Conservation (phyloP, 2,329 filamentous ascomycete species). For the Fonsecaea monophora region DNA sequence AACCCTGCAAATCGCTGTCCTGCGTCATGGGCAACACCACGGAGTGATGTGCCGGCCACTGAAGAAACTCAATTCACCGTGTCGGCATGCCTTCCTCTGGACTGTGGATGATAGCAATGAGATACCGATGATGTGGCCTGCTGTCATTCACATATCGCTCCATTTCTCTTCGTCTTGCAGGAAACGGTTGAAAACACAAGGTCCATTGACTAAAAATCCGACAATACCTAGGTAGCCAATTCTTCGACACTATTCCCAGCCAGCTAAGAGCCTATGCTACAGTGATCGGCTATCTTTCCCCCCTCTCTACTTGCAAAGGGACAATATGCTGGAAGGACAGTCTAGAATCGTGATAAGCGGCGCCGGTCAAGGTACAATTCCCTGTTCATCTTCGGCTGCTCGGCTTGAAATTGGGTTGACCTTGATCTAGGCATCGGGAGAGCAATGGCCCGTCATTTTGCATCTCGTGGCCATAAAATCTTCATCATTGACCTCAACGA, state of each 20-base stretch:
- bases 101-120: not conserved
- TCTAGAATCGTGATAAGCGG: slow-evolving; percentile 34
- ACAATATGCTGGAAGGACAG: slow-evolving; percentile 26
- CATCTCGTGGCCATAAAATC: slow-evolving; percentile 52
- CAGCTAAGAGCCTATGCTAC: not conserved
- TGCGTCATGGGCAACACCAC: slow-evolving; percentile 10
- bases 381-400: not conserved
- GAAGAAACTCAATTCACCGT: not conserved
- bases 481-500: slow-evolving; percentile 55
- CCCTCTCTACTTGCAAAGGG: not conserved
- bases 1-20: not conserved
- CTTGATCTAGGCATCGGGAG: slow-evolving; percentile 51
- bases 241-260: not conserved
- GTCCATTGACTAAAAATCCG: too few species aligned
- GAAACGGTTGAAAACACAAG: not conserved
- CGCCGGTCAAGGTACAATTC: slow-evolving; percentile 31
- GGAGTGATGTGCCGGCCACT: slow-evolving; percentile 13
- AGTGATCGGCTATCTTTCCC: not conserved
- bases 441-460: slow-evolving; percentile 53
- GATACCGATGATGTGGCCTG: not conserved
- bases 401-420: not conserved
- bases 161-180: not conserved
- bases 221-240: not conserved
- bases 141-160: not conserved
- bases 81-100: slow-evolving; percentile 2